These are phyloP conservation scores for Exidia glandulosa DNA, from an alignment of 768 basidiomycete species.

Conservation along the genomic window DNA sequence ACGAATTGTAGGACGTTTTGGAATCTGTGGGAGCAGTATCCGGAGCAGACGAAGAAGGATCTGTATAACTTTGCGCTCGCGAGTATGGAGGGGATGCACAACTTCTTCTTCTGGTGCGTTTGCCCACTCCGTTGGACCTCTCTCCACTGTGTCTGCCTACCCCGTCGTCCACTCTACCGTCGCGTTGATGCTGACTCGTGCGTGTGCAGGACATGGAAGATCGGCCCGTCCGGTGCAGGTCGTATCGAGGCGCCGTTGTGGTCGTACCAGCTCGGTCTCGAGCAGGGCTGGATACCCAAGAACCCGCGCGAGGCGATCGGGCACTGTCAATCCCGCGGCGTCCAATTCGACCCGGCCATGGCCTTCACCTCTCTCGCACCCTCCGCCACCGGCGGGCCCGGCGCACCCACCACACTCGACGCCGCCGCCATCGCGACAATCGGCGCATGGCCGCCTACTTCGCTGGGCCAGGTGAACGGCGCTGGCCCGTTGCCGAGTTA, in stretches of 20 bases:
- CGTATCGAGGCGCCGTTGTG: conserved; percentile 42
- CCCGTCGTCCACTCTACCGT: conserved; percentile 11
- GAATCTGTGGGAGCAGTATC: background rate
- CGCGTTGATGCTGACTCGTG: conserved; percentile 19
- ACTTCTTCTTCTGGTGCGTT: conserved; percentile 59
- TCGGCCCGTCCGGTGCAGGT: conserved; percentile 23
- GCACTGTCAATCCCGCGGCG: conserved; percentile 36
- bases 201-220: conserved; percentile 34
- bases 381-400: conserved; percentile 61
- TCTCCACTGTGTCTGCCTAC: background rate
- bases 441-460: conserved; percentile 42
- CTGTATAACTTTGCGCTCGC: conserved; percentile 40
- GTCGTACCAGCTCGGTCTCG: conserved; percentile 60
- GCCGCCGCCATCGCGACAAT: conserved; percentile 31
- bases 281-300: conserved; percentile 65
- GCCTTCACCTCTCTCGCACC: conserved; percentile 41
- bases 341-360: conserved; percentile 1
- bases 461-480: conserved; percentile 21
- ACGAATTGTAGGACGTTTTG: background rate
- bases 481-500: conserved; percentile 38
- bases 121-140: conserved; percentile 39
- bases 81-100: conserved; percentile 55
- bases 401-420: conserved; percentile 33
- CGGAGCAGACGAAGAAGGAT: conserved; percentile 32
- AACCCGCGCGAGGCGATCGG: conserved; percentile 64